Evolutionary conservation across 371 early-diverging fungal genomes (phyloP).

Genomic region (Mucor sp.): DNA sequence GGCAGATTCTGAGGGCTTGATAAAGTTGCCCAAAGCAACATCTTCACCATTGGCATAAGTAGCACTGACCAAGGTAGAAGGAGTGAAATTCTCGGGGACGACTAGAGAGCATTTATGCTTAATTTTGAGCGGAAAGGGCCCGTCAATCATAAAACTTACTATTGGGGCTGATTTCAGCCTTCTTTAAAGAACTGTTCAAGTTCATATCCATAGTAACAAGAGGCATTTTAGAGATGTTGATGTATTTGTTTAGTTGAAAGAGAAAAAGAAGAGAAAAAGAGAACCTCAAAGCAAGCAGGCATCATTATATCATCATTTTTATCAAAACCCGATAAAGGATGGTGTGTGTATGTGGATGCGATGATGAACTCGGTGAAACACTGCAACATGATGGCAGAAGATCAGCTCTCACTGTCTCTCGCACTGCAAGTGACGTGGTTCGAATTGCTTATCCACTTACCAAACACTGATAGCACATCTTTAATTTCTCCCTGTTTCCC

Average conservation of each 20-base stretch:
- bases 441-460: not conserved
- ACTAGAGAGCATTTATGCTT: not conserved
- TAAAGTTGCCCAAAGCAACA: slow-evolving; percentile 53
- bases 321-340: not conserved
- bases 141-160: slow-evolving; percentile 22
- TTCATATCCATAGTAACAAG: slow-evolving; percentile 53
- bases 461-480: not conserved
- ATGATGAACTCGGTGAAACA: not conserved
- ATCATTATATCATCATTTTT: not conserved
- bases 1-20: slow-evolving; percentile 39
- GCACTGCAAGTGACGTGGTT: not conserved
- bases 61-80: slow-evolving; percentile 45
- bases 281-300: not conserved
- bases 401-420: not conserved
- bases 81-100: slow-evolving; percentile 39
- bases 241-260: not conserved
- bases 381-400: not conserved
- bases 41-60: slow-evolving; percentile 47
- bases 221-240: slow-evolving; percentile 36
- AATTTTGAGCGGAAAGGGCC: not conserved
- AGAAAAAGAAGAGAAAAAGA: not conserved
- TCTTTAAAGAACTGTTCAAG: slow-evolving; percentile 42
- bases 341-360: not conserved
- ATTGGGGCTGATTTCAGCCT: slow-evolving; percentile 51
- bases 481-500: slow-evolving; percentile 4